Evolutionary conservation across 176 grass and related monocot genomes (phyloP).

Genomic region (Eleusine indica): DNA sequence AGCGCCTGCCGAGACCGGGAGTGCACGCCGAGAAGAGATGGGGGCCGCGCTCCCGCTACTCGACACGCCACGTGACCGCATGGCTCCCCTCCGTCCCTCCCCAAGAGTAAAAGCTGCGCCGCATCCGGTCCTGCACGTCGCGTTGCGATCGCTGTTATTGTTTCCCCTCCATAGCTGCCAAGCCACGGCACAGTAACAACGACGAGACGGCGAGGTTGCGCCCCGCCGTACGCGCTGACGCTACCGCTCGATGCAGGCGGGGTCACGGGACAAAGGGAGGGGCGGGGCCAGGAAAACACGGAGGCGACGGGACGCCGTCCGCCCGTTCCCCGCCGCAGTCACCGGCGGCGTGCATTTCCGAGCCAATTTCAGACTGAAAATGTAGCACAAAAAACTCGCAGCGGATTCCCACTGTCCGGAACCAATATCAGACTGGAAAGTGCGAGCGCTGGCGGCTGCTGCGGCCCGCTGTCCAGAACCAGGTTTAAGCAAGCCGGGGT

Average conservation of each 20-base stretch:
- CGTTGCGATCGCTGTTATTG: neutral
- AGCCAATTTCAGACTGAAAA: neutral
- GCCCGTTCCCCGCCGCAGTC: slow-evolving; percentile 2
- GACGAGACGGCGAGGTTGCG: neutral
- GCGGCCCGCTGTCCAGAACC: neutral
- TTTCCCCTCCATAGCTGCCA: neutral
- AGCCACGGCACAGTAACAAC: neutral
- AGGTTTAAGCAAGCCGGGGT: neutral
- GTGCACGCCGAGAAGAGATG: neutral
- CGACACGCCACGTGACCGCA: slow-evolving; percentile 22
- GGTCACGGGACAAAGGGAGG: neutral
- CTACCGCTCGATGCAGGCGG: neutral
- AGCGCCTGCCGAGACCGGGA: neutral
- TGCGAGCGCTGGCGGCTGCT: neutral
- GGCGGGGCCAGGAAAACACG: neutral
- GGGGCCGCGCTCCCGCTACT: neutral
- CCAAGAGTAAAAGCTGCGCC: slow-evolving; percentile 26
- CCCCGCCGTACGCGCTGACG: neutral
- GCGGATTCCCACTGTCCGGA: neutral
- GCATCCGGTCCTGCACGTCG: slow-evolving; percentile 23
- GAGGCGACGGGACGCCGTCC: too few species aligned
- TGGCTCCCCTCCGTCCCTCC: neutral
- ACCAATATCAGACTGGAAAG: neutral
- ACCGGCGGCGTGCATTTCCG: slow-evolving; percentile 30
- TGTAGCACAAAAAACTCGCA: neutral